Percentiles rank a stretch among this genome's conserved stretches.
phyloP scores from a whole-genome alignment of 1,139 yeast genomes.

The Suhomyces panamericanus region DNA sequence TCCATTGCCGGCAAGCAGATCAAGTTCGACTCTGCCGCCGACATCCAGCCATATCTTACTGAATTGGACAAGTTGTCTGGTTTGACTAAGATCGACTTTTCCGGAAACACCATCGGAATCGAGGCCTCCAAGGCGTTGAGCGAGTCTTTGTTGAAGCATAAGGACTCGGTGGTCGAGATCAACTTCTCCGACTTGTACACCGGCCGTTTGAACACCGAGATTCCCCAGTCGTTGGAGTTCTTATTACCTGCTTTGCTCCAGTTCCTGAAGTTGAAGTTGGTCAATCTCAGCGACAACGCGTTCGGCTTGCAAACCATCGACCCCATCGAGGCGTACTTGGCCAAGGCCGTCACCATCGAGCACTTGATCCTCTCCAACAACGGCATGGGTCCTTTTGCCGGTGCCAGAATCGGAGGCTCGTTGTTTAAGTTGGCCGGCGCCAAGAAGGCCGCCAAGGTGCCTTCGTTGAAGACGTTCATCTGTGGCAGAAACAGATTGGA shows the following conservation, averaged over 20 bases:
- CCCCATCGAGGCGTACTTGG: conserved; percentile 75
- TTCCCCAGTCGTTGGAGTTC: conserved; percentile 75
- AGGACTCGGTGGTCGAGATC: conserved; percentile 58
- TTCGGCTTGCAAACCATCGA: conserved; percentile 94
- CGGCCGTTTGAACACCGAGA: conserved; percentile 91
- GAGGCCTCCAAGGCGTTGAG: conserved; percentile 81
- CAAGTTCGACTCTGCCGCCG: conserved; percentile 72
- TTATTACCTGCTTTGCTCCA: conserved; percentile 72
- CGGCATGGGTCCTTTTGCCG: conserved; percentile 98
- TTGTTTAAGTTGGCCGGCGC: conserved; percentile 69
- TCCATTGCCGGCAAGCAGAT: conserved; percentile 77
- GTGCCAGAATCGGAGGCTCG: conserved; percentile 88
- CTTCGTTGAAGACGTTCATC: conserved; percentile 72
- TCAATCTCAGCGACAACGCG: conserved; percentile 92
- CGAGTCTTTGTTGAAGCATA: conserved; percentile 52
- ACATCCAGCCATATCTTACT: conserved; percentile 63
- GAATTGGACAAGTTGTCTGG: conserved; percentile 44
- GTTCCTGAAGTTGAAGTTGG: conserved; percentile 65
- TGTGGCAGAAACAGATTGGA: conserved; percentile 97
- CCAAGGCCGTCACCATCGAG: conserved; percentile 74
- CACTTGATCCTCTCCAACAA: conserved; percentile 89
- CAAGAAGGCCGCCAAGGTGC: conserved; percentile 48
- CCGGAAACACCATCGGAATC: conserved; percentile 93
- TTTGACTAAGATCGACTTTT: conserved; percentile 67
- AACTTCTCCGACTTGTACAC: conserved; percentile 92